Percentiles rank a stretch among this genome's conserved stretches.
These are phyloP conservation scores for Corymbia citriodora DNA, from an alignment of 441 rosid species.

Conservation along the genomic window DNA sequence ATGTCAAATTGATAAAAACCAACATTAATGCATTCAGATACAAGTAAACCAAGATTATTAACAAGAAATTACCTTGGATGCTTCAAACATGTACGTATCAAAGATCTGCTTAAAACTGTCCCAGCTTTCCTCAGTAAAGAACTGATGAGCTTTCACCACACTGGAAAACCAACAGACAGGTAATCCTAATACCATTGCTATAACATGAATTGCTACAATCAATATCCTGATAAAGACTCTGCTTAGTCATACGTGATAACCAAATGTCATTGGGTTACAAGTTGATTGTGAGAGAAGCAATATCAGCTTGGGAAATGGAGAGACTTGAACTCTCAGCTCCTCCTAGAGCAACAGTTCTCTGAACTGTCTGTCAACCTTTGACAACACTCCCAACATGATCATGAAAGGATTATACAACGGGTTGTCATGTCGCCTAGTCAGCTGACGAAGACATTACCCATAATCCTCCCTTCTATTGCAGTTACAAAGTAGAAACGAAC, in stretches of 20 bases:
- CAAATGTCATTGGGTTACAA: background rate
- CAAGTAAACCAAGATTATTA: background rate
- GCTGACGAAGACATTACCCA: conserved; percentile 99
- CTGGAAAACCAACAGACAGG: conserved; percentile 44
- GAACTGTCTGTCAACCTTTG: conserved; percentile 98
- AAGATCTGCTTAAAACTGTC: conserved; percentile 81
- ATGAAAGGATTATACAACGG: conserved; percentile 64
- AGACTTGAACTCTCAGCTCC: conserved; percentile 99
- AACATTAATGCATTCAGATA: background rate
- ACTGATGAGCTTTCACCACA: conserved; percentile 89
- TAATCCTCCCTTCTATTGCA: conserved; percentile 56
- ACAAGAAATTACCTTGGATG: conserved; percentile 64
- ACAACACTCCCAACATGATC: conserved; percentile 89
- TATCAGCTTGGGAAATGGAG: conserved; percentile 85
- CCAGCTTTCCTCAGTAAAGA: conserved; percentile 88
- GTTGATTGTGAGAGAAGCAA: background rate
- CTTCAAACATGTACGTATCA: conserved; percentile 78
- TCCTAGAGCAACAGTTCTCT: conserved; percentile 69
- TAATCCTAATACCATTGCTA: background rate
- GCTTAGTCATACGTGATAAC: background rate
- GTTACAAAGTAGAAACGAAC: background rate
- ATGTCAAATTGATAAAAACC: background rate
- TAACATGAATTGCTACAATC: conserved; percentile 1
- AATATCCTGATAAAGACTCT: background rate
- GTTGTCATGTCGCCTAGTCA: conserved; percentile 90